A percentile compares a stretch with the other conserved stretches of the same genome.
These are phyloP conservation scores for Ceratobasidium theobromae DNA, from an alignment of 1,284 basidiomycete genomes.

Conservation along the genomic window DNA sequence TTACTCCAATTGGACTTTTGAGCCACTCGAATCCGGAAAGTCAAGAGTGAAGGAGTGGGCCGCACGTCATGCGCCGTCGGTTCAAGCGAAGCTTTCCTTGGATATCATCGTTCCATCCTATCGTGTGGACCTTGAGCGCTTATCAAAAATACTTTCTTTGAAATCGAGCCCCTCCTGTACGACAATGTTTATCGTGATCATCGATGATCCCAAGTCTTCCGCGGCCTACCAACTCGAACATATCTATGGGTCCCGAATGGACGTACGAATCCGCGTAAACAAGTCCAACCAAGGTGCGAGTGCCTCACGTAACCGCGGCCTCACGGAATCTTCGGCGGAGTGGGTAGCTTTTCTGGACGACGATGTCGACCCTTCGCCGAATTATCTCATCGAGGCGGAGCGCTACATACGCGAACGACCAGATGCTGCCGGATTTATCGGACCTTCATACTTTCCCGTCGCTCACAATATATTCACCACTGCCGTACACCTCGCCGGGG, in stretches of 20 bases:
- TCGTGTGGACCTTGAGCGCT: slow-evolving; percentile 51
- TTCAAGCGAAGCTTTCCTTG: slow-evolving; percentile 48
- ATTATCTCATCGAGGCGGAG: slow-evolving; percentile 53
- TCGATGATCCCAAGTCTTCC: slow-evolving; percentile 55
- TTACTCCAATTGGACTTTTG: slow-evolving; percentile 53
- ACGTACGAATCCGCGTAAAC: slow-evolving; percentile 55
- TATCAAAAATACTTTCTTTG: slow-evolving; percentile 52
- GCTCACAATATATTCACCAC: slow-evolving; percentile 54
- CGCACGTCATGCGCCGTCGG: not conserved
- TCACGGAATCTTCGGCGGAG: slow-evolving; percentile 52
- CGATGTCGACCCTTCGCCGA: slow-evolving; percentile 50
- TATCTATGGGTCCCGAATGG: slow-evolving; percentile 46
- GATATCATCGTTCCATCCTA: slow-evolving; percentile 61
- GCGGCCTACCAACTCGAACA: slow-evolving; percentile 42
- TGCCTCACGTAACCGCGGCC: slow-evolving; percentile 53
- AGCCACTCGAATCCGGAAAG: slow-evolving; percentile 49
- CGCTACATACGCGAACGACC: slow-evolving; percentile 51
- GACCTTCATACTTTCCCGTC: slow-evolving; percentile 52
- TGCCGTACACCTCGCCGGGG: slow-evolving; percentile 57
- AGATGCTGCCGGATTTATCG: slow-evolving; percentile 56
- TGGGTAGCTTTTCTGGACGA: slow-evolving; percentile 61
- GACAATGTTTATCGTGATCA: slow-evolving; percentile 60
- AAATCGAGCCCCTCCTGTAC: slow-evolving; percentile 48
- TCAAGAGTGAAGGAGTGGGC: slow-evolving; percentile 44
- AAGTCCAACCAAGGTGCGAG: slow-evolving; percentile 51